Evolutionary conservation across 2,329 filamentous ascomycete species (phyloP), one percentile per base, ranked within the genome.

Genomic region (Colletotrichum chlorophyti): DNA sequence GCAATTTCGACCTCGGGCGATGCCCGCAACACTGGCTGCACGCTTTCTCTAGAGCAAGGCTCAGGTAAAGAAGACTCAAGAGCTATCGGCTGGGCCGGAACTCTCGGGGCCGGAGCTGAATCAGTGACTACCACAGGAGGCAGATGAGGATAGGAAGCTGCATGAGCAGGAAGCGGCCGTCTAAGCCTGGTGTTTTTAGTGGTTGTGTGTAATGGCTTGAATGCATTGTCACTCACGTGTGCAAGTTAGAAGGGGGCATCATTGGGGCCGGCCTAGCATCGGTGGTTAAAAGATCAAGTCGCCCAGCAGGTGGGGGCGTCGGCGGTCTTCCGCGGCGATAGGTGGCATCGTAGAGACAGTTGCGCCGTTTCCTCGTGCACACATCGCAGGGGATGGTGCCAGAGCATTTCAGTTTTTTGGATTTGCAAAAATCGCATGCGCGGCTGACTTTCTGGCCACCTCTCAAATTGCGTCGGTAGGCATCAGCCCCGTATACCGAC

Each of bases 381-480:
- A 65, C 63, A 1, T 66, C 57, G 53, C 74, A 76, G 2, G 74
- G 74, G 17, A 72, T 52, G 1, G 70, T 74, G 0, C 74, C 74
- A n/a, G 61, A 59, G 49, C 74, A 76, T 65, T 69, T 72, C 12
- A 71, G 62, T 57, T 76, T 76, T 53, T 71, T 71, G 9, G 64
- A 23, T 62, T 76, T 76, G 66, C 74, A 76, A 26, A 66, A 65
- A 52, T 76, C 74, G 53, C 74, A 76, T 12, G 74, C 74, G 14
- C 71, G 65, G 47, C 68, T 74, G 5, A 74, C 71, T 61, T 75
- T 77, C 31, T 69, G 62, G 19, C 53, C 37, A 19, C 58, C 46
- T 32, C 61, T 45, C 12, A 48, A 43, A 15, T 59, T 62, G 29
- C 48, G 26, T 50, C 10, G 14, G 37, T 38, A 3, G 17, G 17